These are phyloP conservation scores for Miscanthus lutarioriparius DNA, from an alignment of 176 grass and related monocot species.

Conservation along the genomic window DNA sequence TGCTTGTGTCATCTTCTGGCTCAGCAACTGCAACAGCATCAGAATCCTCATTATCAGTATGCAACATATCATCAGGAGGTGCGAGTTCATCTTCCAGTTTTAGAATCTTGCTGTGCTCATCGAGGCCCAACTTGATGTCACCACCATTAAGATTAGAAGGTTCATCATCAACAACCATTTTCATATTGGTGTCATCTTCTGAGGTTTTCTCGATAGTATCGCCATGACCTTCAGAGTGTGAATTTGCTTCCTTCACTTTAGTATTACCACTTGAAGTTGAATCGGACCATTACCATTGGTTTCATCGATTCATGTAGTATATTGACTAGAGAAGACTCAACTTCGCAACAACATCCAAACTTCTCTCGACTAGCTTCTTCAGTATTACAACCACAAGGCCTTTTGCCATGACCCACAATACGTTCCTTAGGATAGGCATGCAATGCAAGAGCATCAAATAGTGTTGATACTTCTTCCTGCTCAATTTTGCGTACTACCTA, in stretches of 20 bases:
- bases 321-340: conserved; percentile 31
- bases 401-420: too few relatives aligned
- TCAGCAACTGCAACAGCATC: conserved; percentile 31
- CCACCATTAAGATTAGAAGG: conserved; percentile 3
- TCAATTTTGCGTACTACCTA: too few relatives aligned
- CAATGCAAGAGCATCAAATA: too few relatives aligned
- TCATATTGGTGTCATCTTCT: conserved; percentile 34
- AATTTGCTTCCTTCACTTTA: conserved; percentile 24
- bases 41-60: conserved; percentile 19
- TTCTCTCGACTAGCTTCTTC: conserved; percentile 10
- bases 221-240: conserved; percentile 1
- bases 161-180: conserved; percentile 26
- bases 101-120: conserved; percentile 35
- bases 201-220: conserved; percentile 19
- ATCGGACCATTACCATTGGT: conserved; percentile 24
- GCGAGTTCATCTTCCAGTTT: conserved; percentile 36
- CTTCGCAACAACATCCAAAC: conserved; percentile 34
- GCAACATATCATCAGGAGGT: conserved; percentile 18
- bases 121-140: conserved; percentile 25
- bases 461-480: too few relatives aligned
- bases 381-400: conserved; percentile 25
- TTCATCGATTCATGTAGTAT: conserved; percentile 37
- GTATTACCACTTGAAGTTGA: conserved; percentile 18
- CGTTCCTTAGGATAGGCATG: too few relatives aligned
- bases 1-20: too few relatives aligned